These are phyloP conservation scores for Boletus patriciae DNA, from an alignment of 768 basidiomycete genomes.

Conservation along the genomic window DNA sequence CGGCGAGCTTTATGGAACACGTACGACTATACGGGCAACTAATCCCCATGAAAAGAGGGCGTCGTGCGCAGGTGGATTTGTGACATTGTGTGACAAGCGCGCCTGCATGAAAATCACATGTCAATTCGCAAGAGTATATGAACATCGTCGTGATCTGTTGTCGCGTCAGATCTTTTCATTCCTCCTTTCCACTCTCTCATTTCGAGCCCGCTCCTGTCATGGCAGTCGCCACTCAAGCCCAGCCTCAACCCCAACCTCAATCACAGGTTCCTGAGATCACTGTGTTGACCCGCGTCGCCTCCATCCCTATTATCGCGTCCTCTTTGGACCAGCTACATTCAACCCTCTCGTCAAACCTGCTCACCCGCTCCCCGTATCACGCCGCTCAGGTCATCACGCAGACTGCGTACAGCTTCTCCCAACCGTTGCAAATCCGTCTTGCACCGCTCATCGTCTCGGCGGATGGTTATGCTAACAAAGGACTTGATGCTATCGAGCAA, in stretches of 20 bases:
- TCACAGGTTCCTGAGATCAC: slow-evolving; percentile 53
- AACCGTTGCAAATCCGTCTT: slow-evolving; percentile 63
- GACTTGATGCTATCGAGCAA: slow-evolving; percentile 68
- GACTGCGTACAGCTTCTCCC: slow-evolving; percentile 59
- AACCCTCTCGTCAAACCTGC: slow-evolving; percentile 56
- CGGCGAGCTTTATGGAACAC: not conserved
- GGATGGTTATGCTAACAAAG: slow-evolving; percentile 70
- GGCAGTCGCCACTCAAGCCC: slow-evolving; percentile 36
- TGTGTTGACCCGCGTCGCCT: slow-evolving; percentile 59
- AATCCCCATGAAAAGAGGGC: slow-evolving; percentile 13
- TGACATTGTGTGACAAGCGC: slow-evolving; percentile 28
- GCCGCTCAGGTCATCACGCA: slow-evolving; percentile 62
- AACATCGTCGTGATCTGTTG: slow-evolving; percentile 31
- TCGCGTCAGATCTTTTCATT: slow-evolving; percentile 10
- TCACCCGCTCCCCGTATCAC: slow-evolving; percentile 64
- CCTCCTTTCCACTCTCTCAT: not conserved
- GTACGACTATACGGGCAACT: no score
- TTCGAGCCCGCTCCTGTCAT: slow-evolving; percentile 25
- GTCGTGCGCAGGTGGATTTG: slow-evolving; percentile 2
- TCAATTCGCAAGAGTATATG: slow-evolving; percentile 22
- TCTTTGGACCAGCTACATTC: slow-evolving; percentile 59
- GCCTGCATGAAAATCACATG: slow-evolving; percentile 27
- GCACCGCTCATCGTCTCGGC: slow-evolving; percentile 65
- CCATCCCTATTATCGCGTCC: slow-evolving; percentile 71
- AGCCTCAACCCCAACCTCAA: slow-evolving; percentile 19